phyloP scores from a whole-genome alignment of 2,329 filamentous ascomycete genomes.

The Verticillium klebahnii region DNA sequence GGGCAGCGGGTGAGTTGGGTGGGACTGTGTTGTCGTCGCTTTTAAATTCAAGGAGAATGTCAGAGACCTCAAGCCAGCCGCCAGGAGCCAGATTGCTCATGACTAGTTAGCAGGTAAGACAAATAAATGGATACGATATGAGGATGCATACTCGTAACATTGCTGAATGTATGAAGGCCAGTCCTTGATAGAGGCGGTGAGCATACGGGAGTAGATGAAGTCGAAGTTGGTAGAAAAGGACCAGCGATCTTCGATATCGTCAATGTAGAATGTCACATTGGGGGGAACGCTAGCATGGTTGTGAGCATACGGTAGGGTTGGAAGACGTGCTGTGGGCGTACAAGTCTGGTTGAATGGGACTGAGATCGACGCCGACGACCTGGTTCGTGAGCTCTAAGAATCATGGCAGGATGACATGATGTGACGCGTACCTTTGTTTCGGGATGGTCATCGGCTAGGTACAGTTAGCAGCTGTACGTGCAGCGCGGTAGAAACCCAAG shows the following conservation, averaged over 20 bases:
- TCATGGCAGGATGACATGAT: no score
- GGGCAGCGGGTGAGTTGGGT: slow-evolving; percentile 18
- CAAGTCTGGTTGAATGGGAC: slow-evolving; percentile 34
- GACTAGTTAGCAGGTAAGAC: neutral
- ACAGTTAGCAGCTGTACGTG: neutral
- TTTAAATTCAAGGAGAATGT: slow-evolving; percentile 30
- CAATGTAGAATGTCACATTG: slow-evolving; percentile 20
- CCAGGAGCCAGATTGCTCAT: slow-evolving; percentile 31
- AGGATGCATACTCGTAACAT: slow-evolving; percentile 22
- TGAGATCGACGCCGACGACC: slow-evolving; percentile 36
- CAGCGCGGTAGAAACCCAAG: no score
- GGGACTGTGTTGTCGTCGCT: slow-evolving; percentile 36
- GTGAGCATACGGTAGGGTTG: neutral
- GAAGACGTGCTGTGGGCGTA: slow-evolving; percentile 10
- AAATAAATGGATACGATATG: no score
- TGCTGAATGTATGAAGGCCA: slow-evolving; percentile 31
- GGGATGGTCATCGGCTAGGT: slow-evolving; percentile 22
- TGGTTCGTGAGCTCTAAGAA: neutral
- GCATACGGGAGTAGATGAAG: slow-evolving; percentile 29
- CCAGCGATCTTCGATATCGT: slow-evolving; percentile 20
- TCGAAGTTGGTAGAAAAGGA: slow-evolving; percentile 20
- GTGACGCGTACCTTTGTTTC: slow-evolving; percentile 18
- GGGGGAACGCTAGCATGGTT: slow-evolving; percentile 9
- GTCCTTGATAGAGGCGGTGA: slow-evolving; percentile 29
- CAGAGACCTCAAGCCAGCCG: slow-evolving; percentile 38